A percentile compares a stretch with the other conserved stretches of the same genome.
Conservation (phyloP, 495 filamentous ascomycete species). For the Elaphomyces granulatus region DNA sequence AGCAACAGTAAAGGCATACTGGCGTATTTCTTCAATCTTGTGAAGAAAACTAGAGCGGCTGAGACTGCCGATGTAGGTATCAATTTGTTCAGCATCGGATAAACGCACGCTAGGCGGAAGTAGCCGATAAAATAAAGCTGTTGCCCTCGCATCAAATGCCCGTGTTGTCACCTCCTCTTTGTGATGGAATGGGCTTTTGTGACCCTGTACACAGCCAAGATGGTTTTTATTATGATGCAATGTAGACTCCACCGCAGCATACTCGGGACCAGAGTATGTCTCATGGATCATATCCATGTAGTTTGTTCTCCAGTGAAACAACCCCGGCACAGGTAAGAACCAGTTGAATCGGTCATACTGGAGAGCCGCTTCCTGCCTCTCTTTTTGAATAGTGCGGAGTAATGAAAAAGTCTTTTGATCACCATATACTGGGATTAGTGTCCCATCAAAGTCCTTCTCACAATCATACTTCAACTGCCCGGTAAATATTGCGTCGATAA, state of each 20-base stretch:
- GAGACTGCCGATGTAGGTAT: conserved; percentile 1
- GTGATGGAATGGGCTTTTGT: conserved; percentile 5
- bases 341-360: conserved; percentile 6
- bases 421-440: conserved; percentile 5
- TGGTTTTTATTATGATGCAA: conserved; percentile 7
- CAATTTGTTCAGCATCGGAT: conserved; percentile 4
- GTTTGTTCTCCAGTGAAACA: conserved; percentile 8
- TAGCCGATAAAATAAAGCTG: conserved; percentile 3
- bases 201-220: conserved; percentile 5
- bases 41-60: conserved; percentile 2
- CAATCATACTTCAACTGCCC: not conserved
- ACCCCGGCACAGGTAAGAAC: conserved; percentile 5
- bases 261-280: conserved; percentile 4
- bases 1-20: conserved; percentile 2
- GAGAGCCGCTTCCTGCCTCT: conserved; percentile 3
- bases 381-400: conserved; percentile 4
- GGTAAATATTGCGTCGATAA: conserved; percentile 4
- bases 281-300: conserved; percentile 4
- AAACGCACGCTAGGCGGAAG: not conserved
- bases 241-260: conserved; percentile 7
- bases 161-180: conserved; percentile 5
- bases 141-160: conserved; percentile 3
- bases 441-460: conserved; percentile 5
- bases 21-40: conserved; percentile 3
- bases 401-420: conserved; percentile 7